phyloP scores from a whole-genome alignment of 2,329 filamentous ascomycete genomes.

The Trichoderma simmonsii region DNA sequence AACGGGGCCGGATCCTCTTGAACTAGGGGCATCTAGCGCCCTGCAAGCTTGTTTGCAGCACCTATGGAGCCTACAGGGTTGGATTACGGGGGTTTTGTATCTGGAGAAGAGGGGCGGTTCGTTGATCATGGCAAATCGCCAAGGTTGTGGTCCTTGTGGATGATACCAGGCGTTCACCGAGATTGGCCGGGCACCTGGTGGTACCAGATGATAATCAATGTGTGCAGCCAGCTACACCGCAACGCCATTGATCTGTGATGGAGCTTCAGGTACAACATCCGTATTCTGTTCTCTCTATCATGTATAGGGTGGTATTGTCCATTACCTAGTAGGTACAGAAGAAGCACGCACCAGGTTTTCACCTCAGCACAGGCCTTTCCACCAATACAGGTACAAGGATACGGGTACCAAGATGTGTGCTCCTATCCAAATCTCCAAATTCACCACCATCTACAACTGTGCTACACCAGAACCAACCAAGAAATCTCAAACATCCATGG shows the following conservation, averaged over 20 bases:
- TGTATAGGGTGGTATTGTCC: not conserved
- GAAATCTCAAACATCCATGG: not conserved
- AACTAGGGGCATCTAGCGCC: not conserved
- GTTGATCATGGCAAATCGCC: not conserved
- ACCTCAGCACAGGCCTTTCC: not conserved
- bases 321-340: not conserved
- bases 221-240: not conserved
- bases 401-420: not conserved
- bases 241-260: not conserved
- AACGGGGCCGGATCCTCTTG: not conserved
- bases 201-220: not conserved
- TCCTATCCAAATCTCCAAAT: not conserved
- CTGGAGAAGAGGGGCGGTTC: constrained; percentile 8
- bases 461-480: not conserved
- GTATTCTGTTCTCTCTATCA: not conserved
- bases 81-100: not conserved
- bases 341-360: not conserved
- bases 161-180: not conserved
- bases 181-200: not conserved
- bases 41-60: not conserved
- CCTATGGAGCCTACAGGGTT: not conserved
- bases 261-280: not conserved
- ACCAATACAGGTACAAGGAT: not conserved
- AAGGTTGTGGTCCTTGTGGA: not conserved
- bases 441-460: not conserved